These are phyloP conservation scores for Castanospermum australe DNA, from an alignment of 306 rosid species.

Conservation along the genomic window DNA sequence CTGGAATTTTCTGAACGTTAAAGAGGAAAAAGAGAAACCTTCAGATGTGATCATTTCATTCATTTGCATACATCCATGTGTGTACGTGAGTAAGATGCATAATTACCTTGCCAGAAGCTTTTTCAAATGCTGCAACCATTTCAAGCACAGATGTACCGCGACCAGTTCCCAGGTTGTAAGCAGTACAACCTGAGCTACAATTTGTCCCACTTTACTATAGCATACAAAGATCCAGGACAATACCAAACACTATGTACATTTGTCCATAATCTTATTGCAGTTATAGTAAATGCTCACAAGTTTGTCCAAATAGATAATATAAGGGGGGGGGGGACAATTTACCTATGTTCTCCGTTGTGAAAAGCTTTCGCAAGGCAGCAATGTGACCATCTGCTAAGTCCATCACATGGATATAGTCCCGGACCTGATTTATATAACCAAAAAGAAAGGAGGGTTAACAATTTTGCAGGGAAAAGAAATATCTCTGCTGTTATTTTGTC, in stretches of 20 bases:
- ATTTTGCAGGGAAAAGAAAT: neutral
- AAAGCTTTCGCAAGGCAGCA: conserved; percentile 87
- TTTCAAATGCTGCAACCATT: conserved; percentile 91
- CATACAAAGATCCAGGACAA: neutral
- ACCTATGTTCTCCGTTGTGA: conserved; percentile 67
- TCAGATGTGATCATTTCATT: neutral
- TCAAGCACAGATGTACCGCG: conserved; percentile 87
- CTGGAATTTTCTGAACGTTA: conserved; percentile 67
- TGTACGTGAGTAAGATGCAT: neutral
- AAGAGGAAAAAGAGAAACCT: neutral
- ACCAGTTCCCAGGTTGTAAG: conserved; percentile 93
- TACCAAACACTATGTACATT: neutral
- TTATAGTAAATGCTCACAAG: conserved; percentile 13
- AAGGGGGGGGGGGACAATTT: neutral
- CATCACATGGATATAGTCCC: conserved; percentile 98
- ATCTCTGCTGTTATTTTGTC: neutral
- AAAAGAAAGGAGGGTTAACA: neutral
- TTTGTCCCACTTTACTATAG: conserved; percentile 22
- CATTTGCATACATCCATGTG: neutral
- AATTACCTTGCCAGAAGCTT: conserved; percentile 83
- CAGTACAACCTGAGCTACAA: conserved; percentile 68
- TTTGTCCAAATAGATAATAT: neutral
- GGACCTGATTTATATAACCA: conserved; percentile 49
- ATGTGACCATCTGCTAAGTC: conserved; percentile 99
- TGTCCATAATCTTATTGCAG: neutral